phyloP scores from a whole-genome alignment of 805 yeast species.

The Ogataea thermomethanolica region DNA sequence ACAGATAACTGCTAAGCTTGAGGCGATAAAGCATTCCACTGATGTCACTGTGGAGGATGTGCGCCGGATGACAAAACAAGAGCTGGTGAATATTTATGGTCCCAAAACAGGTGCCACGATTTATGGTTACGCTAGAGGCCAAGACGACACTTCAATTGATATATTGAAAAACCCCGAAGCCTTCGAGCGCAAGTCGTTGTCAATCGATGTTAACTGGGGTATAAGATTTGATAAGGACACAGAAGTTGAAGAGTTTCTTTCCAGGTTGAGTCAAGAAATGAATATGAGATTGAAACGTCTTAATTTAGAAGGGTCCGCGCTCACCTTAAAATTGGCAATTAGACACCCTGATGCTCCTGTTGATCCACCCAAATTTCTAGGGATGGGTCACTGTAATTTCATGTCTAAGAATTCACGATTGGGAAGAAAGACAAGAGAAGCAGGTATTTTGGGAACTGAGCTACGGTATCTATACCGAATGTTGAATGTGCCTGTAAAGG shows the following conservation, averaged over 20 bases:
- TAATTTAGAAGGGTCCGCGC: constrained; percentile 48
- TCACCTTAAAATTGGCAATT: constrained; percentile 63
- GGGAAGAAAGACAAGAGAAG: constrained; percentile 57
- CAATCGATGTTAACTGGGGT: constrained; percentile 91
- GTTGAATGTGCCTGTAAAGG: constrained; percentile 52
- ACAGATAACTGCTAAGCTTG: constrained; percentile 46
- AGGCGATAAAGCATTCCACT: constrained; percentile 27
- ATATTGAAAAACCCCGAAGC: constrained; percentile 47
- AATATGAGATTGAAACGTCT: constrained; percentile 46
- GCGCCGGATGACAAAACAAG: constrained; percentile 30
- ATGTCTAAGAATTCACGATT: constrained; percentile 54
- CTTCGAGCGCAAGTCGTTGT: constrained; percentile 67
- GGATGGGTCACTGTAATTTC: constrained; percentile 78
- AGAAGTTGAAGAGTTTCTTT: constrained; percentile 65
- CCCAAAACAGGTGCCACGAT: constrained; percentile 65
- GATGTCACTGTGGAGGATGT: constrained; percentile 40
- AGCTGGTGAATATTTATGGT: constrained; percentile 55
- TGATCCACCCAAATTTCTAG: constrained; percentile 74
- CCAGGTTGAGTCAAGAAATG: constrained; percentile 57
- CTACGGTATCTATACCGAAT: constrained; percentile 52
- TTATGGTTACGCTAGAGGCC: constrained; percentile 58
- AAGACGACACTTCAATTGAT: constrained; percentile 59
- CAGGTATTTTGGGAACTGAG: constrained; percentile 60
- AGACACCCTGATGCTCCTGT: constrained; percentile 67
- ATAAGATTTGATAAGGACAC: constrained; percentile 60